Evolutionary conservation across 1,284 basidiomycete genomes (phyloP), one percentile per base, ranked within the genome.

Genomic region (Thecaphora thlaspeos): DNA sequence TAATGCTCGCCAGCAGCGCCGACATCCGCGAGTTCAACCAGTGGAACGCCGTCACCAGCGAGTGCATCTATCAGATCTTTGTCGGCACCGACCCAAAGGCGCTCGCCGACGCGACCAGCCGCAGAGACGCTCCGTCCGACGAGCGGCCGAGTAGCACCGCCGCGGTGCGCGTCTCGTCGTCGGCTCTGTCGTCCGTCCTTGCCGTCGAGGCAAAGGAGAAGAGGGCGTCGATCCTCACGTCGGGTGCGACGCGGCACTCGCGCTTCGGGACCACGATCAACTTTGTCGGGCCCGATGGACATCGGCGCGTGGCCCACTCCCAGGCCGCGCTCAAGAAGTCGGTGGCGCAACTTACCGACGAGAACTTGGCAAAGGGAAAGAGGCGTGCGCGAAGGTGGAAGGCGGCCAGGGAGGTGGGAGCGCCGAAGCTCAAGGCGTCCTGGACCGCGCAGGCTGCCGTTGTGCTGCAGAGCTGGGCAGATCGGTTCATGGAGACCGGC

Each of bases 51-150:
- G 59, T 77, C 36, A 55, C 64, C 11, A 58, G 58, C 32, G 75
- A 77, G 45, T 75, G 72, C 54, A 60, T 77, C 43, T 77, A 74
- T 38, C 73, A 76, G 45, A 57, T 77, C 34, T 74, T 66, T 42
- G 56, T 69, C 40, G 73, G 73, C 32, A 56, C 65, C 19, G 56
- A 51, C 5, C 58, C 66, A 26, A 61, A 58, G 38, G 46, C 46
- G 23, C 49, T 68, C 24, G 58, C 61, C 17, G 64, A 61, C 12
- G 26, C 39, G 32, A 10, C 3, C 28, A 1, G 11, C 18, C 8
- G 11, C 18, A 10, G 4, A 9, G 34, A 17, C 15, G 45, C 21
- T 21, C 19, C 30, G 23, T 4, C n/a, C 23, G 18, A 19, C 21
- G 22, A 34, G 15, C n/a, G 34, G 24, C 26, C 26, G 34, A 15